Conservation (phyloP, 2,329 filamentous ascomycete genomes). For the Catunica adiposa region DNA sequence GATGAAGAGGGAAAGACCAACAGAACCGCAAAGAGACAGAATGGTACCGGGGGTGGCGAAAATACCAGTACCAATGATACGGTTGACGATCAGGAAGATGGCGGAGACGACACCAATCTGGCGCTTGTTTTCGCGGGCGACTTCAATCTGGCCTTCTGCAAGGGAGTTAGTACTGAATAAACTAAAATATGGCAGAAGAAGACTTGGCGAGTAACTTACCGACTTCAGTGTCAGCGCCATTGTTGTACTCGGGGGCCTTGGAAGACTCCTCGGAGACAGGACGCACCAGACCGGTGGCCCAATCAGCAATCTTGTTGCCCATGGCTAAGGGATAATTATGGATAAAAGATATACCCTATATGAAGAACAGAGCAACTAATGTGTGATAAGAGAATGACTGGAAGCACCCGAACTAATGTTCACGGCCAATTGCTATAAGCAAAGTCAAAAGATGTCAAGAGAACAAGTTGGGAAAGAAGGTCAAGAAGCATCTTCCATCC, state of each 20-base stretch:
- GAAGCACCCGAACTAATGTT: neutral
- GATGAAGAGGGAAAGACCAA: slow-evolving; percentile 45
- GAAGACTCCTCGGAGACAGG: neutral
- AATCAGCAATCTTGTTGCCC: neutral
- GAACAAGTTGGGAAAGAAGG: neutral
- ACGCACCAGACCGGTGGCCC: neutral
- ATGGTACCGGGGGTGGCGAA: slow-evolving; percentile 47
- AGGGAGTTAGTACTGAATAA: neutral
- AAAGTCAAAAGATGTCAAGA: neutral
- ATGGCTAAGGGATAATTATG: neutral
- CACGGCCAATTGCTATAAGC: neutral
- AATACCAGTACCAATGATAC: slow-evolving; percentile 51
- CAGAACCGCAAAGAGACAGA: slow-evolving; percentile 38
- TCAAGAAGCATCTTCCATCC: neutral
- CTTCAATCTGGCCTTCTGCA: slow-evolving; percentile 20
- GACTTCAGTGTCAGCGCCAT: neutral
- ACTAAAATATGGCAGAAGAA: neutral
- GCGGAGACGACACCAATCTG: slow-evolving; percentile 40
- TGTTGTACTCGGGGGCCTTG: neutral
- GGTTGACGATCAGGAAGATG: slow-evolving; percentile 45
- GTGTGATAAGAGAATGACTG: neutral
- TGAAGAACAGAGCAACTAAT: neutral
- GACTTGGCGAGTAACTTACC: neutral
- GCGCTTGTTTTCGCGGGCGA: slow-evolving; percentile 32
- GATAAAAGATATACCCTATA: neutral